These are phyloP conservation scores for Pseudopyricularia javanii DNA, from an alignment of 2,329 filamentous ascomycete species.

Conservation along the genomic window DNA sequence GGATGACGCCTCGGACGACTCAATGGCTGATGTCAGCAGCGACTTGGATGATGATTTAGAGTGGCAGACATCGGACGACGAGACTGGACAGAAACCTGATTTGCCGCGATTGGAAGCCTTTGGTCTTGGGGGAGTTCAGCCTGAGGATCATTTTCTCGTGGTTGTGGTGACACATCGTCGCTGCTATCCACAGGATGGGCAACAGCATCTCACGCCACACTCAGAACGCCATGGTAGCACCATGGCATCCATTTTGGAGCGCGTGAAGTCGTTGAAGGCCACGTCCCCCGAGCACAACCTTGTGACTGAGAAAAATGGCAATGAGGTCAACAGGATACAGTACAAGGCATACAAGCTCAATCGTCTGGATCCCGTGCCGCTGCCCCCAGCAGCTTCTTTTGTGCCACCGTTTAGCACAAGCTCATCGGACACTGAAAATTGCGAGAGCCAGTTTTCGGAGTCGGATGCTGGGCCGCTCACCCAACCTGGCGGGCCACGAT, in stretches of 20 bases:
- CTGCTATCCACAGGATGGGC: constrained; percentile 9
- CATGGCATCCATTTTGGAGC: constrained; percentile 26
- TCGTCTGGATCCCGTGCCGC: constrained; percentile 30
- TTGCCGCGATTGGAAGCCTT: constrained; percentile 33
- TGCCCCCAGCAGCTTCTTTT: constrained; percentile 41
- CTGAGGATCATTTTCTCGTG: constrained; percentile 52
- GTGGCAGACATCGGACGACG: constrained; percentile 19
- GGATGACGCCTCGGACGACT: constrained; percentile 13
- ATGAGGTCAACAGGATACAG: no score
- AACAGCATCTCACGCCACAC: constrained; percentile 4
- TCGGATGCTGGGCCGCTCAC: constrained; percentile 13
- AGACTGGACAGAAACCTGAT: not conserved
- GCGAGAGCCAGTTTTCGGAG: constrained; percentile 11
- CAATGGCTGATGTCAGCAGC: constrained; percentile 13
- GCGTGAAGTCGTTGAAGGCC: constrained; percentile 13
- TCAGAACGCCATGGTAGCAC: constrained; percentile 14
- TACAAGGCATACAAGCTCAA: constrained; percentile 30
- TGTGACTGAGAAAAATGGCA: no score
- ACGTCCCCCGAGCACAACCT: not conserved
- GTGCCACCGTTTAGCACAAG: constrained; percentile 33
- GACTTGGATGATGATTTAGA: constrained; percentile 25
- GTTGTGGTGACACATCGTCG: constrained; percentile 37
- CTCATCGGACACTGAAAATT: constrained; percentile 10
- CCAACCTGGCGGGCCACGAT: not conserved
- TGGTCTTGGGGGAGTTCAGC: constrained; percentile 45